Evolutionary conservation across 2,329 filamentous ascomycete genomes (phyloP), one percentile per base, ranked within the genome.

Genomic region (Aureobasidium sp.): DNA sequence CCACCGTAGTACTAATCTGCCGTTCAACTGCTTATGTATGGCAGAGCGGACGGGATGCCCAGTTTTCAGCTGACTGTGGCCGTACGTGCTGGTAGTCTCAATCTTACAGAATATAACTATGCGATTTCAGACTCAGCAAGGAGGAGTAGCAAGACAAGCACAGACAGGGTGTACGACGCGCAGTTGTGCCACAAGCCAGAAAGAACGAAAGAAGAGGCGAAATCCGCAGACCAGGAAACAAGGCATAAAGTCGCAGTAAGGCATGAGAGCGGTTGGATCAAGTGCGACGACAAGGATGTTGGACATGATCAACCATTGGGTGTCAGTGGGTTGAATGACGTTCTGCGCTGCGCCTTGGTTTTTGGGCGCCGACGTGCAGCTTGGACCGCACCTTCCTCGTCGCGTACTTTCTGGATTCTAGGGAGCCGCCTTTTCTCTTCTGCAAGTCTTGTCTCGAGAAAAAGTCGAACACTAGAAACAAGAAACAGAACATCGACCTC

Each of bases 341-440:
- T 57, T 34, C 17, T 6, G 15, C 7, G 23, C 29, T n/a, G 42
- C 32, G 55, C 55, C 55, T 48, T 58, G 55, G 42, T 39, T 48
- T 57, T 58, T 55, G 51, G 51, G 51, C 51, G 36, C 13, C 51
- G 42, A 42, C 29, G 9, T 47, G 41, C 41, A 48, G 55, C 55
- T 47, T 48, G n/a, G 42, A 58, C 55, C 42, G 55, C 41, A 27
- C 20, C 55, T n/a, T n/a, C 42, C 32, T 27, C 32, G 32, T 37
- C 42, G 55, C 55, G 29, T 42, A 36, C 39, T 39, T 48, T 39
- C 34, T n/a, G 46, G 41, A 36, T 27, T 26, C 10, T 15, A 37
- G 34, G 1, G 12, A 12, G 8, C 20, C 5, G 1, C 12, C 17
- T 29, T 36, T 36, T 27, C 39, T 29, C 27, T 39, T 27, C 20